Evolutionary conservation across 768 basidiomycete genomes (phyloP).

Genomic region (Lentinula sp.): DNA sequence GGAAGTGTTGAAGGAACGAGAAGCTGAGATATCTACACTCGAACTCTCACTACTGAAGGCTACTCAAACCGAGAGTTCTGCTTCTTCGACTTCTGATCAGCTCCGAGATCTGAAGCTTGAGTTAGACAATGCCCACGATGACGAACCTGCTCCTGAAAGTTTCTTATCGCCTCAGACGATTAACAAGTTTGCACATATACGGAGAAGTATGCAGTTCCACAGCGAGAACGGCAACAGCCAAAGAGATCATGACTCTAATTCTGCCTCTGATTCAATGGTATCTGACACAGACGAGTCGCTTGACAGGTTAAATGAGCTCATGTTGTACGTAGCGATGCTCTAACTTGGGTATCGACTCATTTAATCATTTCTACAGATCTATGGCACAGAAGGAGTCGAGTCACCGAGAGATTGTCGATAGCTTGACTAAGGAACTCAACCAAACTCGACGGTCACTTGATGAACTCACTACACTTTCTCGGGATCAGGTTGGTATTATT

Average conservation of each 20-base stretch:
- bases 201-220: conserved; percentile 52
- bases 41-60: conserved; percentile 47
- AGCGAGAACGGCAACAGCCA: conserved; percentile 31
- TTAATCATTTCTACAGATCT: conserved; percentile 45
- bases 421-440: conserved; percentile 59
- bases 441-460: conserved; percentile 77
- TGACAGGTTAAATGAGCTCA: conserved; percentile 82
- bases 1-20: conserved; percentile 84
- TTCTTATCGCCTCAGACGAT: conserved; percentile 67
- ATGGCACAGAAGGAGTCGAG: conserved; percentile 97
- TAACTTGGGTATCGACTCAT: conserved; percentile 4
- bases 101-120: not conserved
- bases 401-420: conserved; percentile 77
- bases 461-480: conserved; percentile 71
- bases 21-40: conserved; percentile 79
- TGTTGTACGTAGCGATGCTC: conserved; percentile 57
- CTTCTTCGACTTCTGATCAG: not conserved
- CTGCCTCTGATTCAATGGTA: conserved; percentile 29
- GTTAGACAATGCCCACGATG: conserved; percentile 10
- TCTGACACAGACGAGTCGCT: conserved; percentile 67
- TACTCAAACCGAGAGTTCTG: conserved; percentile 19
- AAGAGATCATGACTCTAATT: conserved; percentile 23
- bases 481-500: conserved; percentile 64
- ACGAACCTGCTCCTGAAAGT: conserved; percentile 14
- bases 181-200: conserved; percentile 69